Evolutionary conservation across 345 rosid genomes (phyloP), one percentile per base, ranked within the genome.

Genomic region (Capsella bursapastoris): DNA sequence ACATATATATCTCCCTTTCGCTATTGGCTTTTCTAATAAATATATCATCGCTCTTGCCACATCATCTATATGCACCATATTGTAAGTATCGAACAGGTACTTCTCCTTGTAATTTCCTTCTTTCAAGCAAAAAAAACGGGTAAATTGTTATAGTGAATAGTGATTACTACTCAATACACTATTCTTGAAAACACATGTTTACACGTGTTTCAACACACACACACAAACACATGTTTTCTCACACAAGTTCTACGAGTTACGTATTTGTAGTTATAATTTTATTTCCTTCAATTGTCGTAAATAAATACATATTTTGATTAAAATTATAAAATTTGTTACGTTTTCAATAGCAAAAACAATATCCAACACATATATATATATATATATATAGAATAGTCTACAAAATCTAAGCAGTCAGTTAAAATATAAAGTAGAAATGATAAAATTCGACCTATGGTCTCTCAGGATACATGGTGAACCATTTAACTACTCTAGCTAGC

Each of bases 1-100:
- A 47, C 87, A 87, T 22, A 82, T 85, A 58, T 78, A 87, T 72
- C 92, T 84, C 4, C 92, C 90, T 52, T 81, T 81, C 2, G 90
- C 77, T 6, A 60, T 15, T 11, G 85, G 85, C 67, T 62, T 47
- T 56, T 86, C 90, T 18, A 87, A 48, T 32, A 90, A 78, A 67
- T 68, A 87, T 13, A 86, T 82, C 66, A 83, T 83, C 7, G 90
- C 86, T 1, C 84, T 85, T 1, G 83, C 83, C 53, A 83, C 76
- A 6, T 87, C 92, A 49, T 90, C 89, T 10, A 78, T 63, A 31
- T 82, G 87, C 47, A 82, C 89, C 87, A 84, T 77, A 27, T 60
- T 73, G 29, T 70, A 76, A 3, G 78, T 51, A 27, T 77, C 71
- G 27, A 71, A 55, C 9, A 78, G 64, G 66, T 57, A 27, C 5